A percentile compares a stretch with the other conserved stretches of the same genome.
Conservation (phyloP, 2,329 filamentous ascomycete genomes). For the Ceratocystis variospora region DNA sequence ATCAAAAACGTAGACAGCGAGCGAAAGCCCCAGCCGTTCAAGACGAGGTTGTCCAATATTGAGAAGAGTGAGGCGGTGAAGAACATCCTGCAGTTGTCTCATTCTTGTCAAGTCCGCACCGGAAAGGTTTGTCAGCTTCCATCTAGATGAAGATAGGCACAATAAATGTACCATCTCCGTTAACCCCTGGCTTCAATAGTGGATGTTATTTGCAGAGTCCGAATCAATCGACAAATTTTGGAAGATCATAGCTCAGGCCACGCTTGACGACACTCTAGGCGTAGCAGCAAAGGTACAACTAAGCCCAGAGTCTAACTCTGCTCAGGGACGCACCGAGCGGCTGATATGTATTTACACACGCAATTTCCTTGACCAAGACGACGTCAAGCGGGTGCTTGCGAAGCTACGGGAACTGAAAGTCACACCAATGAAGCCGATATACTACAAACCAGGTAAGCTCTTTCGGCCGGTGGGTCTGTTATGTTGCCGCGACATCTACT, state of each 20-base stretch:
- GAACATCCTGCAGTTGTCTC: slow-evolving; percentile 49
- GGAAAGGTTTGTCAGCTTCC: slow-evolving; percentile 45
- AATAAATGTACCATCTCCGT: background rate
- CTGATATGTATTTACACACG: slow-evolving; percentile 67
- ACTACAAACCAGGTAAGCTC: slow-evolving; percentile 60
- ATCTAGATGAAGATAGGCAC: background rate
- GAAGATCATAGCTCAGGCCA: slow-evolving; percentile 52
- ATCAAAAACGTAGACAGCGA: slow-evolving; percentile 34
- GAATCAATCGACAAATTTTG: slow-evolving; percentile 48
- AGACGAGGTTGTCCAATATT: slow-evolving; percentile 36
- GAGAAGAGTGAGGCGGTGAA: slow-evolving; percentile 36
- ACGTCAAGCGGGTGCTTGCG: slow-evolving; percentile 54
- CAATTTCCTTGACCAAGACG: slow-evolving; percentile 55
- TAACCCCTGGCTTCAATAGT: slow-evolving; percentile 32
- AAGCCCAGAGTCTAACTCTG: slow-evolving; percentile 38
- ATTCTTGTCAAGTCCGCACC: slow-evolving; percentile 40
- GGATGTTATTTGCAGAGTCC: slow-evolving; percentile 56
- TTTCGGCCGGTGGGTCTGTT: background rate
- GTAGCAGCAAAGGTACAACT: slow-evolving; percentile 52
- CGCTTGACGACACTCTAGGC: slow-evolving; percentile 55
- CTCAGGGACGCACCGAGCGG: slow-evolving; percentile 31
- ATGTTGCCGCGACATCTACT: background rate
- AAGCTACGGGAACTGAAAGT: slow-evolving; percentile 50
- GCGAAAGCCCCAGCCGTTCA: slow-evolving; percentile 26
- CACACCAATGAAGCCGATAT: slow-evolving; percentile 43